phyloP scores from a whole-genome alignment of 2,329 filamentous ascomycete genomes.

The Colletotrichum limetticola region DNA sequence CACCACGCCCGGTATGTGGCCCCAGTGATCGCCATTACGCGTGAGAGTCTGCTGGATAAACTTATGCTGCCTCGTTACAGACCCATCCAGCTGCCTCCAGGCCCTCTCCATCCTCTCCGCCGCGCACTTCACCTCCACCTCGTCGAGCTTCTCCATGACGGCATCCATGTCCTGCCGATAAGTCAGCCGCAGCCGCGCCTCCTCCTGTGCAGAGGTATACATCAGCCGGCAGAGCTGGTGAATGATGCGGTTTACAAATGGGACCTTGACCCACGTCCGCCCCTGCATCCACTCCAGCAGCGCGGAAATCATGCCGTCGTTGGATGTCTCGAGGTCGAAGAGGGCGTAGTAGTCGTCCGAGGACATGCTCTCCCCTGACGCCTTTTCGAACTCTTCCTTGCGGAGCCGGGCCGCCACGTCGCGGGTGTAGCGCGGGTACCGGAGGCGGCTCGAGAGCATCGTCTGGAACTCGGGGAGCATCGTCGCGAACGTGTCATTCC shows the following conservation, averaged over 20 bases:
- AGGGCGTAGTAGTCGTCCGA: constrained; percentile 27
- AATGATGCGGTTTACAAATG: constrained; percentile 29
- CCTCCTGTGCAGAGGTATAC: constrained; percentile 29
- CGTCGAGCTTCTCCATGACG: background rate
- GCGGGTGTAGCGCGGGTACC: constrained; percentile 17
- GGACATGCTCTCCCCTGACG: constrained; percentile 28
- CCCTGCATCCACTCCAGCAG: constrained; percentile 32
- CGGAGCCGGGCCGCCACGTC: constrained; percentile 22
- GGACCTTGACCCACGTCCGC: constrained; percentile 24
- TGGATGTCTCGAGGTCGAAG: constrained; percentile 29
- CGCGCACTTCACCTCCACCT: background rate
- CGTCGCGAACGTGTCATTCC: background rate
- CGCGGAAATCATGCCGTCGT: constrained; percentile 32
- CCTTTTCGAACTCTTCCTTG: constrained; percentile 24
- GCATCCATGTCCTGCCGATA: constrained; percentile 2
- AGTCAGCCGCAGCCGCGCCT: constrained; percentile 22
- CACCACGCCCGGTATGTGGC: background rate
- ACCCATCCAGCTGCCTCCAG: constrained; percentile 6
- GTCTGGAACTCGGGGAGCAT: background rate
- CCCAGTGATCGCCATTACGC: background rate
- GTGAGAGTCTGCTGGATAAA: background rate
- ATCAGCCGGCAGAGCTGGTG: constrained; percentile 19
- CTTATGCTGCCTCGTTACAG: background rate
- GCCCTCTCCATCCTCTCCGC: background rate
- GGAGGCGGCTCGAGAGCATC: constrained; percentile 1